Evolutionary conservation across 192 early-diverging fungal species (phyloP), one percentile per base, ranked within the genome.

Genomic region (Borealophlyctis nickersoniae): DNA sequence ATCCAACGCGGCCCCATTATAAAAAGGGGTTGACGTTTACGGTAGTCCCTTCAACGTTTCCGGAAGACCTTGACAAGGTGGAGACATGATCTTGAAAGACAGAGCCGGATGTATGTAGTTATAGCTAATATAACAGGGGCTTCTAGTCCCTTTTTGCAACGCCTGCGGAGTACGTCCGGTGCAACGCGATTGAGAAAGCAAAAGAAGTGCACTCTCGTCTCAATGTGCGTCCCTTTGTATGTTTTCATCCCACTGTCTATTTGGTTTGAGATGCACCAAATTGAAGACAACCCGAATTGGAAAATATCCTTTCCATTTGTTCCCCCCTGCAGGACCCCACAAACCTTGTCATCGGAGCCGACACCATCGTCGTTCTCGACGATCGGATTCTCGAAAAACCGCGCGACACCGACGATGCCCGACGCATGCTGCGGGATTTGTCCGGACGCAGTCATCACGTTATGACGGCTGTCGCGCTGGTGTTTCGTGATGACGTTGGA

Each of bases 341-440:
- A 23, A 26, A 1, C 16, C 29, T 93, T 34, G 75, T 93, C 22
- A 92, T 95, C 45, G 83, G 84, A 2, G 81, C 90, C n/a, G 94
- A 96, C 66, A 96, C 94, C 0, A 81, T 96, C 0, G 89, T 93
- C 19, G 75, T 81, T 7, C 62, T 55, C 39, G 72, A 81, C 16
- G 73, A 76, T n/a, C 36, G 56, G 29, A 92, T 96, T 19, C 79
- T 96, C 1, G 94, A 94, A 60, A 96, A 96, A 65, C 94, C 94
- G 19, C 62, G 49, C 4, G 73, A 81, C 28, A 49, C 45, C 2
- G 69, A 80, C 22, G 77, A 86, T 45, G 94, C 91, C 0, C 60
- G 77, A 0, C 69, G 66, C 3, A 91, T 89, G 69, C 65, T 96
- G 24, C 67, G 70, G 19, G 66, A 68, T 0, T 72, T 95, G 50